Evolutionary conservation across 495 filamentous ascomycete genomes (phyloP), one percentile per base, ranked within the genome.

Genomic region (Trichoderma orchidacearum): DNA sequence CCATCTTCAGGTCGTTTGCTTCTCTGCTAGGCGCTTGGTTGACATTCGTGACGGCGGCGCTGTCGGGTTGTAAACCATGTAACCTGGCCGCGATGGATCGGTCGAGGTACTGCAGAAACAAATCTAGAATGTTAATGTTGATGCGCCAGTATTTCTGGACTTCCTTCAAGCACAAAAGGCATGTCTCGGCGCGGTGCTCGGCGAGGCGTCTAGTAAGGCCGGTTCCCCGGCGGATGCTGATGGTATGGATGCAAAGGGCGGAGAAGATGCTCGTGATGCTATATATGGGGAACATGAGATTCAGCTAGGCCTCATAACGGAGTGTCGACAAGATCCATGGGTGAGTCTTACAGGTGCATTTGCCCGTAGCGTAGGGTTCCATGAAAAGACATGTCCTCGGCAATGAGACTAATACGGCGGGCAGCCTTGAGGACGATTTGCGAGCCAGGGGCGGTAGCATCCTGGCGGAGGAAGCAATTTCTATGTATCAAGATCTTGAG

Each of bases 201-300:
- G 74, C 72, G 0, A 77, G 61, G 32, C 72, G 74, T 0, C 70
- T 66, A 1, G 69, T 64, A 17, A 72, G 72, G 7, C 66, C 65
- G 7, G 63, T 60, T 0, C 65, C 64, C 25, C 73, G 68, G 12
- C 68, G 68, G 55, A 71, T 70, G 52, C 69, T 65, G 25, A 77
- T 72, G 4, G 74, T 75, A 54, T 75, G 74, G 58, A 75, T 75
- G 53, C 74, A 77, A 5, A 77, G 59, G 7, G 74, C 68, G 28
- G 72, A 70, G 56, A 77, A 77, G 15, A 72, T 64, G 60, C 74
- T 74, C 0, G 74, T 75, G 28, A 74, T 77, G 51, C 72, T 76
- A 41, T 1, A 15, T 18, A 7, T 31, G n/a, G 31, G 25, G 17
- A 9, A 11, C 27, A 21, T 34, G 13, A 54, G 13, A 2, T n/a